These are phyloP conservation scores for Scolecobasidium constrictum DNA, from an alignment of 2,329 filamentous ascomycete species.

Conservation along the genomic window DNA sequence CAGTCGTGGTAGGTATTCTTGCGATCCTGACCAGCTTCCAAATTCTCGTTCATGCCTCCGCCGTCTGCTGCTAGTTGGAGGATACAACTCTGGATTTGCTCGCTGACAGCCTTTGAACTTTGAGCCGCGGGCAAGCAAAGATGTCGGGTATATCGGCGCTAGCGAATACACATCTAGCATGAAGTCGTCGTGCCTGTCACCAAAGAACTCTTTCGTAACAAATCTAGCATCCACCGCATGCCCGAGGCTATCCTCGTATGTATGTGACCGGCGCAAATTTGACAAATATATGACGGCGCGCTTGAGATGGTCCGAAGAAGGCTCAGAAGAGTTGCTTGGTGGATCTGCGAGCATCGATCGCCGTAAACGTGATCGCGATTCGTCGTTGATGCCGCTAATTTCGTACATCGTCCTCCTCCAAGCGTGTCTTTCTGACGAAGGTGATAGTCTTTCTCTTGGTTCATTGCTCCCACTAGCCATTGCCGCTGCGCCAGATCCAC, in stretches of 20 bases:
- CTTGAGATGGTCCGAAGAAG: constrained; percentile 34
- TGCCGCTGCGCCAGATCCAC: constrained; percentile 15
- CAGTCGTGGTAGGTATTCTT: constrained; percentile 2
- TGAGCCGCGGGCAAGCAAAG: constrained; percentile 51
- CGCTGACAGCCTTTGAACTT: constrained; percentile 52
- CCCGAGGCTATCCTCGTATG: constrained; percentile 43
- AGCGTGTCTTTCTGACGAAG: not conserved
- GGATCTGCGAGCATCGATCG: constrained; percentile 5
- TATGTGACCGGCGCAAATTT: constrained; percentile 41
- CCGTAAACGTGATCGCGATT: constrained; percentile 5
- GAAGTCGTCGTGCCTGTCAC: constrained; percentile 45
- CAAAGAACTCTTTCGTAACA: constrained; percentile 40
- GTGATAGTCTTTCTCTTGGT: constrained; percentile 6
- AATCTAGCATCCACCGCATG: constrained; percentile 43
- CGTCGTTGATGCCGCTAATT: not conserved
- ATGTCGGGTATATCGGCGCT: constrained; percentile 41
- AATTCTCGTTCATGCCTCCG: constrained; percentile 3
- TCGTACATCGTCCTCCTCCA: not conserved
- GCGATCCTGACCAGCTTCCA: not conserved
- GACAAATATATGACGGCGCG: constrained; percentile 52
- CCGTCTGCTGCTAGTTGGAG: not conserved
- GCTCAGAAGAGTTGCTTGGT: constrained; percentile 11
- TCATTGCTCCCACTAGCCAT: constrained; percentile 16
- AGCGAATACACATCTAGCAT: constrained; percentile 43
- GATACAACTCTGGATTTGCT: constrained; percentile 26